These are phyloP conservation scores for Chrysoporthe deuterocubensis DNA, from an alignment of 2,329 filamentous ascomycete species.

Conservation along the genomic window DNA sequence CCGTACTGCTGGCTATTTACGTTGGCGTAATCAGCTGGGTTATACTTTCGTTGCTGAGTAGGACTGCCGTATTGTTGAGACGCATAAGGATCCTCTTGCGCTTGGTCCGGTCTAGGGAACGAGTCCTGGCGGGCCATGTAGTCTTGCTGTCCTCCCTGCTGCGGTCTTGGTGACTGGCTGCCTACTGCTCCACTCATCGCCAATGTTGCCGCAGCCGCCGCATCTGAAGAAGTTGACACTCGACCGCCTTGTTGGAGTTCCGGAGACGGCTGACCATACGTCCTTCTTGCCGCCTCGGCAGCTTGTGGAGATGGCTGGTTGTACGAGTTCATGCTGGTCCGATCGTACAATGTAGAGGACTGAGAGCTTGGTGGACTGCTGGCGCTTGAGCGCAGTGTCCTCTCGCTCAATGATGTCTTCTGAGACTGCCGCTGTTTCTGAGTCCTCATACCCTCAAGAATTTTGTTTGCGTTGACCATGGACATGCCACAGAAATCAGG, in stretches of 20 bases:
- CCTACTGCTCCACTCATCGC: conserved; percentile 58
- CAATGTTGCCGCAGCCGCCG: conserved; percentile 60
- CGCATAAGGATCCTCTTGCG: conserved; percentile 44
- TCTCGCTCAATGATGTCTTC: conserved; percentile 62
- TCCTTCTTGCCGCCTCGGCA: conserved; percentile 66
- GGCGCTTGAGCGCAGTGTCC: conserved; percentile 65
- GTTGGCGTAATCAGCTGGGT: conserved; percentile 76
- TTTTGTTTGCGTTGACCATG: conserved; percentile 95
- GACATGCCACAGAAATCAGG: conserved; percentile 99
- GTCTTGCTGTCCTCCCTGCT: conserved; percentile 39
- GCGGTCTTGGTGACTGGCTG: conserved; percentile 39
- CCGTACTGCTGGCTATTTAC: conserved; percentile 46
- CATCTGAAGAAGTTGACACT: conserved; percentile 52
- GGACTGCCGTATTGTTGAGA: conserved; percentile 43
- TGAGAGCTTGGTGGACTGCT: conserved; percentile 46
- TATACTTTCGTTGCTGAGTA: conserved; percentile 68
- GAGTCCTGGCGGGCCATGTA: conserved; percentile 38
- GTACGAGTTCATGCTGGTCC: conserved; percentile 26
- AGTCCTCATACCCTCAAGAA: conserved; percentile 82
- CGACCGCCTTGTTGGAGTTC: conserved; percentile 55
- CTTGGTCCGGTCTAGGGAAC: conserved; percentile 37
- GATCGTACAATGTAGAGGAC: conserved; percentile 31
- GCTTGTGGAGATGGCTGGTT: conserved; percentile 53
- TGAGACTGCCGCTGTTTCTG: conserved; percentile 69
- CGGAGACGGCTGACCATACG: conserved; percentile 61